Evolutionary conservation across 192 early-diverging fungal species (phyloP).

Genomic region (Linnemannia hyalina): DNA sequence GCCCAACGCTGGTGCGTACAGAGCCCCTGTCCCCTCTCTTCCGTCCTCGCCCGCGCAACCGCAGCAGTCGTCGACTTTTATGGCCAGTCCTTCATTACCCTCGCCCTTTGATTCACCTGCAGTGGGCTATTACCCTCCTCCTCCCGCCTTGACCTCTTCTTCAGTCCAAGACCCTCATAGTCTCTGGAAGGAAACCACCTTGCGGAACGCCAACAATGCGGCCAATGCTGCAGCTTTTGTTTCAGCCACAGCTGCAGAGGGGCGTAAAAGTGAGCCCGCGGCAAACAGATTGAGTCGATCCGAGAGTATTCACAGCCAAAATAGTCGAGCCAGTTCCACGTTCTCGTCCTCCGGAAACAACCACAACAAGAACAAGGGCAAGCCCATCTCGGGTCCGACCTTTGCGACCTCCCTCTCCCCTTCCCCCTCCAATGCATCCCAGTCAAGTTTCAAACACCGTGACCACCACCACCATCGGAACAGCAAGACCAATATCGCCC

Average conservation of each 20-base stretch:
- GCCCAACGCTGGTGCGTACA: slow-evolving; percentile 31
- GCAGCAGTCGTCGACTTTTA: not conserved
- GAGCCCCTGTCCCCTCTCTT: slow-evolving; percentile 28
- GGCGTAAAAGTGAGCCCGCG: slow-evolving; percentile 15
- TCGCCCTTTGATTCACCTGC: not conserved
- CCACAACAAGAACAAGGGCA: slow-evolving; percentile 1
- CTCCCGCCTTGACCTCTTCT: not conserved
- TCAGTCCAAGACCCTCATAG: slow-evolving; percentile 27
- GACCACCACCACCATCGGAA: not conserved
- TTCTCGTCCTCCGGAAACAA: slow-evolving; percentile 13
- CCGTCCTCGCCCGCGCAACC: slow-evolving; percentile 3
- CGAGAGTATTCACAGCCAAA: slow-evolving; percentile 19
- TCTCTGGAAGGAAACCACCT: slow-evolving; percentile 34
- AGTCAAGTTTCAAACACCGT: slow-evolving; percentile 12
- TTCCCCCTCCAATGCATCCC: slow-evolving; percentile 34
- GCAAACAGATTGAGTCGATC: not conserved
- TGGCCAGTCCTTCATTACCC: slow-evolving; percentile 5
- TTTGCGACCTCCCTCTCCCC: slow-evolving; percentile 28
- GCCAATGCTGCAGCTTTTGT: no score
- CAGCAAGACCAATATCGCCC: slow-evolving; percentile 3
- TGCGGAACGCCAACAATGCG: slow-evolving; percentile 29
- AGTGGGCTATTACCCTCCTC: not conserved
- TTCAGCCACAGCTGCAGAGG: slow-evolving; percentile 21
- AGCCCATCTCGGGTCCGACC: slow-evolving; percentile 33
- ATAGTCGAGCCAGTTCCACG: slow-evolving; percentile 20